phyloP scores from a whole-genome alignment of 1,284 basidiomycete genomes.

The Naganishia liquefaciens region DNA sequence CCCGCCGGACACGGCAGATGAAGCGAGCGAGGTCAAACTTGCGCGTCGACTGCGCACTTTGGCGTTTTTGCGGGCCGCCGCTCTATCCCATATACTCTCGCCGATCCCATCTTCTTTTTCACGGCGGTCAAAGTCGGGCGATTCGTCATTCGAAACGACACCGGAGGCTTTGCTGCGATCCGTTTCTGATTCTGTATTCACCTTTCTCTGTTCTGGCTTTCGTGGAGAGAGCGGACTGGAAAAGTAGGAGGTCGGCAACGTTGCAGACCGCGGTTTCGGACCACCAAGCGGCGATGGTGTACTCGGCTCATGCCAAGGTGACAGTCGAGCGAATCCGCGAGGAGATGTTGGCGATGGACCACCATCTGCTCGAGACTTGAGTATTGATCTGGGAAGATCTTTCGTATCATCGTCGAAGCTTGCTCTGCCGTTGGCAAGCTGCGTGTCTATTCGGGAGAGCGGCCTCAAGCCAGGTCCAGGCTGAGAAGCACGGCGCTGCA shows the following conservation, averaged over 20 bases:
- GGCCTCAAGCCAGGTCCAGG: constrained; percentile 10
- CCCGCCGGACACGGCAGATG: neutral
- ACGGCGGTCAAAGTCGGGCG: constrained; percentile 31
- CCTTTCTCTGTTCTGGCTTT: constrained; percentile 1
- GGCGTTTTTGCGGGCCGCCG: constrained; percentile 15
- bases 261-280: constrained; percentile 43
- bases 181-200: neutral
- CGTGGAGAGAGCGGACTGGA: constrained; percentile 14
- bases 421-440: constrained; percentile 3
- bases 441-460: constrained; percentile 35
- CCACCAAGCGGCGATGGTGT: constrained; percentile 17
- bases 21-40: constrained; percentile 25
- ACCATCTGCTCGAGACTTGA: constrained; percentile 15
- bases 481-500: neutral
- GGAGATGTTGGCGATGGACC: constrained; percentile 11
- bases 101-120: constrained; percentile 31
- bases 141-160: constrained; percentile 12
- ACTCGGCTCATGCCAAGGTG: constrained; percentile 23
- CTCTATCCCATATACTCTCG: constrained; percentile 33
- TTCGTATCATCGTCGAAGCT: neutral
- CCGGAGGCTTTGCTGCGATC: neutral
- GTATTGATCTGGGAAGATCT: constrained; percentile 12
- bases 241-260: constrained; percentile 38
- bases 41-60: constrained; percentile 26
- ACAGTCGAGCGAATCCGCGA: constrained; percentile 16